Percentiles rank a stretch among this genome's conserved stretches.
phyloP scores from a whole-genome alignment of 2,329 filamentous ascomycete species.

The Penicillium olsonii region DNA sequence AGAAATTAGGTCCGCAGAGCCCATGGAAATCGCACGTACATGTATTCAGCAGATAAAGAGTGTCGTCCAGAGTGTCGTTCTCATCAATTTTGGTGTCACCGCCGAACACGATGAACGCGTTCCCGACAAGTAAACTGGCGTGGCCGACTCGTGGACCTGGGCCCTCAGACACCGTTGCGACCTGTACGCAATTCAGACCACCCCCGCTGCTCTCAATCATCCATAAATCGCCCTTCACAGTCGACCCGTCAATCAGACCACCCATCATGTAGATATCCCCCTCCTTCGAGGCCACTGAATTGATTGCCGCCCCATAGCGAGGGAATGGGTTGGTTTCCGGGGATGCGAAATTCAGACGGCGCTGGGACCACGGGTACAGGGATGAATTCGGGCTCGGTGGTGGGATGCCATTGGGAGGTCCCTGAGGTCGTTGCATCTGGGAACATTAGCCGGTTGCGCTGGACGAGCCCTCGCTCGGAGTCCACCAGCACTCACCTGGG shows the following conservation, averaged over 20 bases:
- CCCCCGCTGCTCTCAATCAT: conserved; percentile 85
- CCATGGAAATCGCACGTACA: conserved; percentile 63
- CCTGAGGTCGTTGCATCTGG: conserved; percentile 36
- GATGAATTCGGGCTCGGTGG: conserved; percentile 68
- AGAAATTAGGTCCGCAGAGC: conserved; percentile 30
- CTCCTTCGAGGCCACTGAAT: conserved; percentile 88
- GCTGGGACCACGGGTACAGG: conserved; percentile 94
- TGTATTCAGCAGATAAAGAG: conserved; percentile 92
- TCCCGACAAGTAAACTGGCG: conserved; percentile 89
- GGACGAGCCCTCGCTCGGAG: conserved; percentile 2
- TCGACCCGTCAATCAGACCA: conserved; percentile 89
- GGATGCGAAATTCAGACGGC: conserved; percentile 80
- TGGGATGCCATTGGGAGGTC: conserved; percentile 58
- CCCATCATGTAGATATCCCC: conserved; percentile 98
- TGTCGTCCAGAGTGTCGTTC: conserved; percentile 87
- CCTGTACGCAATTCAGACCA: conserved; percentile 85
- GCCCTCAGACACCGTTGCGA: conserved; percentile 88
- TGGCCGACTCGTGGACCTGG: conserved; percentile 94
- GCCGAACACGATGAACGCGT: conserved; percentile 98
- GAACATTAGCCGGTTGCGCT: background rate
- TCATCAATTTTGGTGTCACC: conserved; percentile 98
- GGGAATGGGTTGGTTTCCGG: conserved; percentile 86
- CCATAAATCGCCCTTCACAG: conserved; percentile 96
- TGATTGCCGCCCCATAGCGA: conserved; percentile 94
- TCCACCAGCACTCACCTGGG: conserved; percentile 50